Conservation (phyloP, 495 filamentous ascomycete genomes). For the Hypoxylon cercidicola region DNA sequence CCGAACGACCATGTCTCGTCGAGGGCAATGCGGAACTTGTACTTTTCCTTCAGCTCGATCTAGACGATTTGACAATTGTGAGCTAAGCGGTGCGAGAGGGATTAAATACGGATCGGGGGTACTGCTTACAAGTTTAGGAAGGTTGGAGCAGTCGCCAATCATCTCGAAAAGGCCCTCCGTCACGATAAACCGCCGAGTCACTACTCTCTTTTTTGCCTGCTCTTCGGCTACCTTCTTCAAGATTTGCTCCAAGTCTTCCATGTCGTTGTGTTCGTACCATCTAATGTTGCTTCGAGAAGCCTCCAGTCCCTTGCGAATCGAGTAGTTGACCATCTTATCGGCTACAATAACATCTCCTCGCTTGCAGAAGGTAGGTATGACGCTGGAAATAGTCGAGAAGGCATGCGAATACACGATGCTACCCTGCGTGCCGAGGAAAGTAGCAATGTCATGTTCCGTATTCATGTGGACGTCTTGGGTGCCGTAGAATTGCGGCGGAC, state of each 20-base stretch:
- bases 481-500: slow-evolving; percentile 96
- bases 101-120: slow-evolving; percentile 1
- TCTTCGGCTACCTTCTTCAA: slow-evolving; percentile 87
- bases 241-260: slow-evolving; percentile 90
- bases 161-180: slow-evolving; percentile 96
- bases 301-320: slow-evolving; percentile 93
- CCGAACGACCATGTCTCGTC: slow-evolving; percentile 98
- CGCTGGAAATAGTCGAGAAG: slow-evolving; percentile 92
- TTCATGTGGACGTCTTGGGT: slow-evolving; percentile 99
- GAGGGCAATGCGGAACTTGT: slow-evolving; percentile 97
- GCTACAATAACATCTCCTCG: slow-evolving; percentile 97
- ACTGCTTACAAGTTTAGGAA: slow-evolving; percentile 80
- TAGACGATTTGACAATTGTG: slow-evolving; percentile 43
- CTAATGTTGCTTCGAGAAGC: slow-evolving; percentile 87
- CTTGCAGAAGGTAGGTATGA: slow-evolving; percentile 97
- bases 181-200: slow-evolving; percentile 94
- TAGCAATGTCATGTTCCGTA: slow-evolving; percentile 92
- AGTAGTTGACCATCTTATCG: slow-evolving; percentile 93
- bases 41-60: slow-evolving; percentile 90
- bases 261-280: slow-evolving; percentile 97
- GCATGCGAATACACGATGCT: slow-evolving; percentile 96
- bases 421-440: slow-evolving; percentile 82
- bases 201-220: slow-evolving; percentile 79
- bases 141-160: slow-evolving; percentile 82
- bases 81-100: slow-evolving; percentile 10